Percentiles rank a stretch among this genome's conserved stretches.
Conservation (phyloP, 345 rosid species). For the Mangifera indica region DNA sequence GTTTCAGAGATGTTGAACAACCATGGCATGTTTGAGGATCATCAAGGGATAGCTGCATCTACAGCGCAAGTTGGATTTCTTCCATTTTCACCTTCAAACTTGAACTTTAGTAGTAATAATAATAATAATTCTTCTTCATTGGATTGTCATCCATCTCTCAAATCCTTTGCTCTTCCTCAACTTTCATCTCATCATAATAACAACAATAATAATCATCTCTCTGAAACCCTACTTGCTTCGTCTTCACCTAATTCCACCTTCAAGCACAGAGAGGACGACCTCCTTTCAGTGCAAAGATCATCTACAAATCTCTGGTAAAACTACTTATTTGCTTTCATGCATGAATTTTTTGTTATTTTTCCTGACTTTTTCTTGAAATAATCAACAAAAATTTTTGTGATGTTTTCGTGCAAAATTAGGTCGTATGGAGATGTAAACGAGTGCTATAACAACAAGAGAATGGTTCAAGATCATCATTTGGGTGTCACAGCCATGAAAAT, state of each 20-base stretch:
- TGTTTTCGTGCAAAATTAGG: conserved; percentile 26
- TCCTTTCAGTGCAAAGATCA: conserved; percentile 61
- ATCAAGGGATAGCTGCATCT: conserved; percentile 21
- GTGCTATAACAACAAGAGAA: conserved; percentile 42
- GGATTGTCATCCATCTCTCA: conserved; percentile 41
- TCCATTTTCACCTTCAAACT: conserved; percentile 40
- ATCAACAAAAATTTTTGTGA: too few species aligned
- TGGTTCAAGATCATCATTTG: conserved; percentile 19
- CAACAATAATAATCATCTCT: conserved; percentile 22
- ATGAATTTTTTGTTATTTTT: background rate
- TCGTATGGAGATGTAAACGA: conserved; percentile 54
- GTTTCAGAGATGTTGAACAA: conserved; percentile 43
- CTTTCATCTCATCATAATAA: conserved; percentile 15
- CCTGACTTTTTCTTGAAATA: background rate
- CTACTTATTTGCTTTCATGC: background rate
- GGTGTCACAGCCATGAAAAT: conserved; percentile 66
- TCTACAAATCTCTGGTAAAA: conserved; percentile 60
- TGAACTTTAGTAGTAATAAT: conserved; percentile 8
- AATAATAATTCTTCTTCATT: conserved; percentile 20
- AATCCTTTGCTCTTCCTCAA: conserved; percentile 29
- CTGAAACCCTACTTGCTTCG: conserved; percentile 60
- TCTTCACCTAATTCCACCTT: conserved; percentile 24
- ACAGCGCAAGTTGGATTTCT: conserved; percentile 58
- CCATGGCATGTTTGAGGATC: conserved; percentile 61
- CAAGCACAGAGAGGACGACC: conserved; percentile 39